Evolutionary conservation across 345 rosid genomes (phyloP).

Genomic region (Clausena lansium): DNA sequence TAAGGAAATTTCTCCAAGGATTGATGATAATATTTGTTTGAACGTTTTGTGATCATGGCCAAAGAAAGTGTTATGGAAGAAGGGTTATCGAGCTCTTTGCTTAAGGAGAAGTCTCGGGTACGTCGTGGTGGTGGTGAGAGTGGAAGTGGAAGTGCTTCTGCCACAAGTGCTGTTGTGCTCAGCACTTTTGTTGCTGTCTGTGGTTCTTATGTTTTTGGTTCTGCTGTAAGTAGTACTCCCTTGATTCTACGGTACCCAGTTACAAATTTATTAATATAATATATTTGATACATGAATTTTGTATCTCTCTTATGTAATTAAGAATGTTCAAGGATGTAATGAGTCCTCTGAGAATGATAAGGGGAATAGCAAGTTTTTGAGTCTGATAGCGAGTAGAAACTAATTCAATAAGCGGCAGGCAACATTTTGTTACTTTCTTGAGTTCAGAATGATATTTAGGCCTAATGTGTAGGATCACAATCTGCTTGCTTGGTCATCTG

Average conservation of each 20-base stretch:
- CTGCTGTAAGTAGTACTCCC: conserved; percentile 43
- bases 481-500: background rate
- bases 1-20: background rate
- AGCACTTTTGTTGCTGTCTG: conserved; percentile 23
- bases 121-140: background rate
- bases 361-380: background rate
- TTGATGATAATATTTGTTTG: background rate
- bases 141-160: conserved; percentile 1
- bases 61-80: conserved; percentile 11
- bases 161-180: conserved; percentile 22
- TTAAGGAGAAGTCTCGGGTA: conserved; percentile 3
- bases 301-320: background rate
- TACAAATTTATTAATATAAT: background rate
- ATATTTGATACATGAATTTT: background rate
- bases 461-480: background rate
- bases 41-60: background rate
- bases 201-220: conserved; percentile 35
- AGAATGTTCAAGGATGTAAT: background rate
- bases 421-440: background rate
- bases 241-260: background rate
- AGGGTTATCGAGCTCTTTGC: conserved; percentile 13
- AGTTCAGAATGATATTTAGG: background rate
- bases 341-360: background rate
- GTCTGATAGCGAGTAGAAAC: background rate
- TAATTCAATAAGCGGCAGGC: background rate